These are phyloP conservation scores for Diplocarpon mali DNA, from an alignment of 2,329 filamentous ascomycete species.

Conservation along the genomic window DNA sequence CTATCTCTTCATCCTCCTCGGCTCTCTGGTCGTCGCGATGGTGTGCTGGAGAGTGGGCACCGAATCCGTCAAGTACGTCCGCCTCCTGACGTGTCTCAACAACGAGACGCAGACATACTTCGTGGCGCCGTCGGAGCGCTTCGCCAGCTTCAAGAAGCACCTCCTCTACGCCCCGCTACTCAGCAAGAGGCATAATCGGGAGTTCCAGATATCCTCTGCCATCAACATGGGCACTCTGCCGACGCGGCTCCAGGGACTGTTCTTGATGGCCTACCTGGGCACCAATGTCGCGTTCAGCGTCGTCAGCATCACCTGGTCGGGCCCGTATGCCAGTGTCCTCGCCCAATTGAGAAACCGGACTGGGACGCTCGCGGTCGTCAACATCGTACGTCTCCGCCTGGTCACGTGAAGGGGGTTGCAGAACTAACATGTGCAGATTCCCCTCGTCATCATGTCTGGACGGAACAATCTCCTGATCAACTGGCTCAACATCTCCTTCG, in stretches of 20 bases:
- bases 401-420: slow-evolving; percentile 5
- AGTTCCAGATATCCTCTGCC: slow-evolving; percentile 56
- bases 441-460: slow-evolving; percentile 62
- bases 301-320: slow-evolving; percentile 49
- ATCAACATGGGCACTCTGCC: slow-evolving; percentile 68
- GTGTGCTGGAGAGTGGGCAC: slow-evolving; percentile 56
- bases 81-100: slow-evolving; percentile 63
- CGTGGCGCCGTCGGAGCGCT: slow-evolving; percentile 40
- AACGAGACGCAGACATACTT: slow-evolving; percentile 77
- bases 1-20: slow-evolving; percentile 53
- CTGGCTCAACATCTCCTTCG: slow-evolving; percentile 63
- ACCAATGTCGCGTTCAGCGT: slow-evolving; percentile 72
- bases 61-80: slow-evolving; percentile 53
- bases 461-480: slow-evolving; percentile 70
- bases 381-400: slow-evolving; percentile 46
- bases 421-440: slow-evolving; percentile 32
- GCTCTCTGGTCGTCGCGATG: slow-evolving; percentile 49
- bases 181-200: slow-evolving; percentile 65
- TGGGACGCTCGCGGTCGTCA: slow-evolving; percentile 59
- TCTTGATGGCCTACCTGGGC: slow-evolving; percentile 56
- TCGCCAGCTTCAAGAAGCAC: slow-evolving; percentile 55
- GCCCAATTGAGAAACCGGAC: slow-evolving; percentile 53
- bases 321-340: slow-evolving; percentile 33
- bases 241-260: slow-evolving; percentile 62
- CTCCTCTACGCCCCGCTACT: slow-evolving; percentile 61